These are phyloP conservation scores for Aspergillus oerlinghausenensis DNA, from an alignment of 2,329 filamentous ascomycete genomes.

Conservation along the genomic window DNA sequence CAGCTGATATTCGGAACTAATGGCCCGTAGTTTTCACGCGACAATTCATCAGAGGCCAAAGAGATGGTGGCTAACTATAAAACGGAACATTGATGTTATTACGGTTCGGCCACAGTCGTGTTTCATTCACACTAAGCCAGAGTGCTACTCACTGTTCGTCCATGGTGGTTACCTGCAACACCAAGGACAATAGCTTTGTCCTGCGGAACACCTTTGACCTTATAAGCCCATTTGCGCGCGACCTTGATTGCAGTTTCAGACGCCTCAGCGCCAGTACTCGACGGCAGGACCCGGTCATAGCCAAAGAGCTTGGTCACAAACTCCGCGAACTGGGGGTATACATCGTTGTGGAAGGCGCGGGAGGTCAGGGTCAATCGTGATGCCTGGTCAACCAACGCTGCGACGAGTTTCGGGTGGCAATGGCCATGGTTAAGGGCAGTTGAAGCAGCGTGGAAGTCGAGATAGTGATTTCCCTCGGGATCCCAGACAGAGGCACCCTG, in stretches of 20 bases:
- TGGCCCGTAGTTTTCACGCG: slow-evolving; percentile 92
- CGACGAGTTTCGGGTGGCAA: slow-evolving; percentile 93
- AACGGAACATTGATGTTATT: slow-evolving; percentile 4
- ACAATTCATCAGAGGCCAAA: slow-evolving; percentile 94
- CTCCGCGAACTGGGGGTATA: slow-evolving; percentile 92
- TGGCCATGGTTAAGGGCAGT: slow-evolving; percentile 97
- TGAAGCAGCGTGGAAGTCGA: slow-evolving; percentile 97
- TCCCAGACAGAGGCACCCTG: slow-evolving; percentile 91
- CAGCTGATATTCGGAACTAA: slow-evolving; percentile 88
- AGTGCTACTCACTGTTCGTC: slow-evolving; percentile 67
- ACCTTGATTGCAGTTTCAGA: slow-evolving; percentile 96
- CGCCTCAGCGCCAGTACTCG: slow-evolving; percentile 97
- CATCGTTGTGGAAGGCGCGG: slow-evolving; percentile 95
- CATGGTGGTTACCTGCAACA: slow-evolving; percentile 91
- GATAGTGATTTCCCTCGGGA: slow-evolving; percentile 88
- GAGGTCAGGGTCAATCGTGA: slow-evolving; percentile 85
- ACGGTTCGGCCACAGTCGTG: neutral
- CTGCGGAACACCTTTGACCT: slow-evolving; percentile 82
- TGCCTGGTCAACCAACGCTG: slow-evolving; percentile 84
- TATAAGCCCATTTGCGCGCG: slow-evolving; percentile 96
- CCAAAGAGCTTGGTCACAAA: slow-evolving; percentile 85
- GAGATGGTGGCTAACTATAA: slow-evolving; percentile 85
- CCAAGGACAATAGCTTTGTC: slow-evolving; percentile 81
- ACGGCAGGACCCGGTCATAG: slow-evolving; percentile 96
- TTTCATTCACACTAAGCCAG: neutral